phyloP scores from a whole-genome alignment of 257 asterid species.

The Ilex aquifolium region DNA sequence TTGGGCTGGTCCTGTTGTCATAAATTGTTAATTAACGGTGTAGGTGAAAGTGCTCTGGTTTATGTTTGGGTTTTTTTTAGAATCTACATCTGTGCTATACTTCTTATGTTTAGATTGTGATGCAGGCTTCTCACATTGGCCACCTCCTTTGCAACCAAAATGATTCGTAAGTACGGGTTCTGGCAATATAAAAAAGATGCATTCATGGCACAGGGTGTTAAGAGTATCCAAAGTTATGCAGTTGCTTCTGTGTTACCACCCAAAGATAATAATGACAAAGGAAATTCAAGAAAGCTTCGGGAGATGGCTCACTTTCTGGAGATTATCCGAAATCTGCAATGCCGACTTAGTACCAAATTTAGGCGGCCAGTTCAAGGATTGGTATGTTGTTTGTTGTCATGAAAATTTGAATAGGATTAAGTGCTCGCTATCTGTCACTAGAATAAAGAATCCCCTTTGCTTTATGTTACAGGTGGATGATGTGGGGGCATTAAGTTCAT shows the following conservation, averaged over 20 bases:
- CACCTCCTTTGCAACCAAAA: constrained; percentile 67
- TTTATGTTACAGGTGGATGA: constrained; percentile 43
- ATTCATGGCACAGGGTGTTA: constrained; percentile 34
- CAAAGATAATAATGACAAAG: constrained; percentile 33
- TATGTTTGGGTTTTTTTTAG: constrained; percentile 1
- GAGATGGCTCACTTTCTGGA: constrained; percentile 76
- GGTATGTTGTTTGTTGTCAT: constrained; percentile 41
- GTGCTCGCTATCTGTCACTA: constrained; percentile 8
- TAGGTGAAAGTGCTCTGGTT: neutral
- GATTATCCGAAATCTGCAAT: constrained; percentile 70
- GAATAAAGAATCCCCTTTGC: constrained; percentile 9
- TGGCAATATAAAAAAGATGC: constrained; percentile 53
- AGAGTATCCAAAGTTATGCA: constrained; percentile 26
- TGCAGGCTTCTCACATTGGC: constrained; percentile 92
- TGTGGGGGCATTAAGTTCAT: constrained; percentile 30
- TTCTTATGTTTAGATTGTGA: constrained; percentile 25
- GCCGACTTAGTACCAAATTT: constrained; percentile 52
- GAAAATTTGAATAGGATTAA: constrained; percentile 15
- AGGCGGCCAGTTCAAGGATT: constrained; percentile 56
- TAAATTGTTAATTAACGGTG: too few species aligned
- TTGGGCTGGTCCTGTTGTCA: too few species aligned
- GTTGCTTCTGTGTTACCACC: constrained; percentile 31
- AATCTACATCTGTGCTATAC: constrained; percentile 12
- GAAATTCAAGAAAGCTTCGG: constrained; percentile 42
- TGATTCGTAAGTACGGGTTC: constrained; percentile 62